Evolutionary conservation across 1,284 basidiomycete species (phyloP), one percentile per base, ranked within the genome.

Genomic region (Fomes fomentarius): DNA sequence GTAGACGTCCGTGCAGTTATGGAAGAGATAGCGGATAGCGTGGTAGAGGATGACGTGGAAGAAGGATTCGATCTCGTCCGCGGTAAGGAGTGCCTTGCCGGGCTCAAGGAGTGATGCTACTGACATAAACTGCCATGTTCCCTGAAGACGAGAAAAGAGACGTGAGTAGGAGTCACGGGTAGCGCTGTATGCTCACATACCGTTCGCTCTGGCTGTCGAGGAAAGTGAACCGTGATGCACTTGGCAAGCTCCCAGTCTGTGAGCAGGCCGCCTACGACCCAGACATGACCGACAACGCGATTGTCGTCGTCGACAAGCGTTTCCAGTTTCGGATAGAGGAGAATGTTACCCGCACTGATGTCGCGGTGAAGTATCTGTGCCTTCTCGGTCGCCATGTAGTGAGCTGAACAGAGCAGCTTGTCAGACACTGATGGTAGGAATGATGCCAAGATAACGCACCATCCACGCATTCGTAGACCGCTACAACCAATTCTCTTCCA

Each of bases 41-140:
- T 53, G 28, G 24, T 53, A 47, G 45, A 53, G 8, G 39, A 47
- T 19, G 8, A 53, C 45, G 15, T 53, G 40, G 25, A 53, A 11
- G 39, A 53, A 47, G 3, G 51, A 53, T 8, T 53, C 51, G 2
- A 53, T 17, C 24, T 53, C 51, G 19, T 53, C 51, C 19, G 47
- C 3, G 22, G 41, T 33, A 24, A n/a, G n/a, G 6, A 41, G 22
- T 15, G 47, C 35, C 26, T 22, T 39, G 4, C 11, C 4, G 12
- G 28, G n/a, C 3, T 25, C 35, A 14, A 49, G 12, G 3, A 49
- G 25, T 9, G 35, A 15, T 3, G 37, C 39, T 9, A 28, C 47
- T 8, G 47, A 49, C 26, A 49, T 11, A 12, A 49, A 49, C n/a
- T 49, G 47, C 47, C 47, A 49, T 2, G 47, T 49, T 9, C 47